These are phyloP conservation scores for Epichloe coenophiala DNA, from an alignment of 2,329 filamentous ascomycete species.

Conservation along the genomic window DNA sequence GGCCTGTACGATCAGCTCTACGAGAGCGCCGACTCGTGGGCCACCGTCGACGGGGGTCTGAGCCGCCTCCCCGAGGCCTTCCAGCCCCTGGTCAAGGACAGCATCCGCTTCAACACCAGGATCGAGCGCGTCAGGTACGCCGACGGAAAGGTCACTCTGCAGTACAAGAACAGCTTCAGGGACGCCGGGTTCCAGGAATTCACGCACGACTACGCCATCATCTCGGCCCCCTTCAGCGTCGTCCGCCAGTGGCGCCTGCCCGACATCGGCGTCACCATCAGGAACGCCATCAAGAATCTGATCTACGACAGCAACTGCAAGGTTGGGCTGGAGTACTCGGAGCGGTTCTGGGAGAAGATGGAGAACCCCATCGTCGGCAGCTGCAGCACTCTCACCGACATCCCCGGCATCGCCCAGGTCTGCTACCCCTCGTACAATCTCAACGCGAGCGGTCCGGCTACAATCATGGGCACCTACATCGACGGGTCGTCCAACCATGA, in stretches of 20 bases:
- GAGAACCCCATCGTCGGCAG: conserved; percentile 47
- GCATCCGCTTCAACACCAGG: conserved; percentile 40
- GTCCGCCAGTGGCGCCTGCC: conserved; percentile 50
- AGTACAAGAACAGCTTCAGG: conserved; percentile 36
- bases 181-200: conserved; percentile 27
- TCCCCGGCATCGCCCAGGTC: conserved; percentile 45
- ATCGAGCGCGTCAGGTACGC: conserved; percentile 44
- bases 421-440: conserved; percentile 57
- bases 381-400: conserved; percentile 42
- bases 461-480: conserved; percentile 47
- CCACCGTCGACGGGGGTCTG: conserved; percentile 2
- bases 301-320: conserved; percentile 36
- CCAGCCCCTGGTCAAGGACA: conserved; percentile 43
- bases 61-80: conserved; percentile 40
- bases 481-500: conserved; percentile 26
- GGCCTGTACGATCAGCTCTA: conserved; percentile 14
- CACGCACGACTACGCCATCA: conserved; percentile 53
- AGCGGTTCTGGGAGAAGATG: conserved; percentile 45
- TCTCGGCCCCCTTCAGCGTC: conserved; percentile 50
- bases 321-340: conserved; percentile 53
- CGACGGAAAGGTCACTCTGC: conserved; percentile 40
- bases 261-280: conserved; percentile 25
- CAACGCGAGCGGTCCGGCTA: conserved; percentile 48
- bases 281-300: conserved; percentile 33
- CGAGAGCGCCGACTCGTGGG: conserved; percentile 13